These are phyloP conservation scores for Trichoderma guizhouense DNA, from an alignment of 2,329 filamentous ascomycete genomes.

Conservation along the genomic window DNA sequence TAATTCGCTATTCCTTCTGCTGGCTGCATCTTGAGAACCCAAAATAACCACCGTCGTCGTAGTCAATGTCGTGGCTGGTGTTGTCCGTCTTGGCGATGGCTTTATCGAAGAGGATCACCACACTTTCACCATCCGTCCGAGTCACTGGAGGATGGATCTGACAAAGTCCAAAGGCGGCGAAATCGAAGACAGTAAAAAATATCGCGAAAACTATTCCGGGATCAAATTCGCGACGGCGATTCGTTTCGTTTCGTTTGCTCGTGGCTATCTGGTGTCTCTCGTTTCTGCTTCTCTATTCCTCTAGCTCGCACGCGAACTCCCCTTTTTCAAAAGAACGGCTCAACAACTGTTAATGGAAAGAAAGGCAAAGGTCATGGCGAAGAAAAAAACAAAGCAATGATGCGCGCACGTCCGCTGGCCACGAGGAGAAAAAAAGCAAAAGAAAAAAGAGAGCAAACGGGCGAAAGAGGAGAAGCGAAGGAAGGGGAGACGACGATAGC, in stretches of 20 bases:
- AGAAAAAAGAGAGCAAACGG: not conserved
- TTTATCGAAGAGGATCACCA: not conserved
- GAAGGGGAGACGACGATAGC: slow-evolving; percentile 9
- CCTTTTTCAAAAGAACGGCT: slow-evolving; percentile 17
- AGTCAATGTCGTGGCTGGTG: not conserved
- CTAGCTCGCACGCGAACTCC: not conserved
- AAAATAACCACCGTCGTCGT: not conserved
- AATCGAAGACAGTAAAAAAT: not conserved
- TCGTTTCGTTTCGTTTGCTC: slow-evolving; percentile 19
- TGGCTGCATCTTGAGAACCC: slow-evolving; percentile 17
- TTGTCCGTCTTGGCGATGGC: not conserved
- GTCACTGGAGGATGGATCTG: not conserved
- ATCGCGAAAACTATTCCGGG: not conserved
- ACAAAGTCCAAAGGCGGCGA: not conserved
- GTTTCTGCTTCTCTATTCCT: not conserved
- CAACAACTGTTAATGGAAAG: slow-evolving; percentile 5
- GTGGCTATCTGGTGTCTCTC: not conserved
- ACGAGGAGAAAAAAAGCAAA: not conserved
- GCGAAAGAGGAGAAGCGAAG: slow-evolving; percentile 2
- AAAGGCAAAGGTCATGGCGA: slow-evolving; percentile 23
- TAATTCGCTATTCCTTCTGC: slow-evolving; percentile 19
- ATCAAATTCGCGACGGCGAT: not conserved
- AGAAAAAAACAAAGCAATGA: slow-evolving; percentile 3
- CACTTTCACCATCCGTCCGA: not conserved
- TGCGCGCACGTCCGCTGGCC: slow-evolving; percentile 12